Evolutionary conservation across 1,139 yeast species (phyloP).

Genomic region (Zygosaccharomyces pseudobailii): DNA sequence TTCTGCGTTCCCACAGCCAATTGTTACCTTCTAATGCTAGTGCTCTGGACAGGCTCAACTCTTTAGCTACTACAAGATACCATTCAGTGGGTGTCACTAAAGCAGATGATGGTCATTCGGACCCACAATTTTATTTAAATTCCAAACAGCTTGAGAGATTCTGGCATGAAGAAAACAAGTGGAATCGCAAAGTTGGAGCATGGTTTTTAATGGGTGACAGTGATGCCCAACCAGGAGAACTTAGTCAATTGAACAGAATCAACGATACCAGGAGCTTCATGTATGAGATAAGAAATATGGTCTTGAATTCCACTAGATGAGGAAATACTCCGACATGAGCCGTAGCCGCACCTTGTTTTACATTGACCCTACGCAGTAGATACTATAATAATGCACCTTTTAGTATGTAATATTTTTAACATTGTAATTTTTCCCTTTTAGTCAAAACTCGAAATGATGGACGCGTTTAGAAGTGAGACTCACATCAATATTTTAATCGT

Average conservation of each 20-base stretch:
- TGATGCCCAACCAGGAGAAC: slow-evolving; percentile 6
- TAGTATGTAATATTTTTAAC: neutral
- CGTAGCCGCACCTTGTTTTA: neutral
- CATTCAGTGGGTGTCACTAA: slow-evolving; percentile 18
- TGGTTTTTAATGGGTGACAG: slow-evolving; percentile 28
- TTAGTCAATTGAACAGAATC: slow-evolving; percentile 11
- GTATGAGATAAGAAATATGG: slow-evolving; percentile 35
- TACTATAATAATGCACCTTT: neutral
- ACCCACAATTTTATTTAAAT: slow-evolving; percentile 23
- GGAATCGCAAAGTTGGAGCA: slow-evolving; percentile 31
- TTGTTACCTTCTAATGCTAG: slow-evolving; percentile 12
- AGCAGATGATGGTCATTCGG: slow-evolving; percentile 5
- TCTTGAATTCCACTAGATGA: slow-evolving; percentile 28
- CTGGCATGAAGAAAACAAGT: slow-evolving; percentile 33
- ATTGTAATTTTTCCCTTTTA: neutral
- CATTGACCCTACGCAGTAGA: neutral
- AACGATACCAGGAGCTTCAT: slow-evolving; percentile 22
- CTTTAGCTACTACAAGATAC: slow-evolving; percentile 18
- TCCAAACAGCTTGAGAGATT: slow-evolving; percentile 28
- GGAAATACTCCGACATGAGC: neutral
- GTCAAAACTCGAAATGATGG: neutral
- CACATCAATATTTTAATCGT: neutral
- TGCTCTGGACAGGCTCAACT: slow-evolving; percentile 8
- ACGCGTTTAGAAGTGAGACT: neutral
- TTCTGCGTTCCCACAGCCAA: slow-evolving; percentile 25